Evolutionary conservation across 2,329 filamentous ascomycete genomes (phyloP).

Genomic region (Zasmidium angulare): DNA sequence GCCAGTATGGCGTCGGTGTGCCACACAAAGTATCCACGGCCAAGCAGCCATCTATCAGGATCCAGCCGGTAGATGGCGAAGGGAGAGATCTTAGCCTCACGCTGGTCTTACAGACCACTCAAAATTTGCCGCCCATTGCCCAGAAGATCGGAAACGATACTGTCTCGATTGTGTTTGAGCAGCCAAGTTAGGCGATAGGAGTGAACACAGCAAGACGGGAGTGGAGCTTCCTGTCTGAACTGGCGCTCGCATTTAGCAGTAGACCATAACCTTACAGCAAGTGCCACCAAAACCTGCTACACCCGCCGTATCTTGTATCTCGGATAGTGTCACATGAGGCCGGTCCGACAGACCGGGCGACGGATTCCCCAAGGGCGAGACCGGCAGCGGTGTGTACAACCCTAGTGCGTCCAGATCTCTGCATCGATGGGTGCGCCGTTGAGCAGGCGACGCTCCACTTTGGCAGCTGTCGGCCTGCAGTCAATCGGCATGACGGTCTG

Average conservation of each 20-base stretch:
- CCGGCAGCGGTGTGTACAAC: neutral
- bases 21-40: slow-evolving; percentile 12
- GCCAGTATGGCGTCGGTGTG: slow-evolving; percentile 13
- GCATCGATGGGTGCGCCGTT: slow-evolving; percentile 5
- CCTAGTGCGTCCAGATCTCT: neutral
- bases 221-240: neutral
- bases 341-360: slow-evolving; percentile 3
- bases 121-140: slow-evolving; percentile 12
- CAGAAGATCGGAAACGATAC: slow-evolving; percentile 19
- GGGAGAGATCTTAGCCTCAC: slow-evolving; percentile 15
- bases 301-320: slow-evolving; percentile 1
- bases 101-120: slow-evolving; percentile 16
- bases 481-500: neutral
- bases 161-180: slow-evolving; percentile 21
- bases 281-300: slow-evolving; percentile 9
- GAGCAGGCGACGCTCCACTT: slow-evolving; percentile 8
- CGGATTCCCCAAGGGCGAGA: neutral
- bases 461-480: slow-evolving; percentile 1
- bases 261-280: slow-evolving; percentile 4
- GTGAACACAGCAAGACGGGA: neutral
- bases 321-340: slow-evolving; percentile 13
- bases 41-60: slow-evolving; percentile 18
- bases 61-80: slow-evolving; percentile 6
- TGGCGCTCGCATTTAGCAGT: neutral
- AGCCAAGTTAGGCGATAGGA: slow-evolving; percentile 1